These are phyloP conservation scores for Fusarium robinianum DNA, from an alignment of 2,329 filamentous ascomycete genomes.

Conservation along the genomic window DNA sequence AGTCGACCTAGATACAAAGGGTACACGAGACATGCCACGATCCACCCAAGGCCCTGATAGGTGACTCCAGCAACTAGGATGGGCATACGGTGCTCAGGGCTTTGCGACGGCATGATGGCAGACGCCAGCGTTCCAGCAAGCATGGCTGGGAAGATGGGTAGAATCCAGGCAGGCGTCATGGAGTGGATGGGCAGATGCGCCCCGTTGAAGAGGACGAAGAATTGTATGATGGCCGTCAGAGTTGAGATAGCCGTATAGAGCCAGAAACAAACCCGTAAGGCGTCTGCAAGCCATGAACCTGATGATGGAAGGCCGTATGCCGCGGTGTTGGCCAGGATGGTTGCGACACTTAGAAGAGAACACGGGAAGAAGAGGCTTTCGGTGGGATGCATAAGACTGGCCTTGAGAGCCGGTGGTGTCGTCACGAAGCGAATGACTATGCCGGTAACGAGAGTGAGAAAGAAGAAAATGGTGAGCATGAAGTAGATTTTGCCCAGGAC, in stretches of 20 bases:
- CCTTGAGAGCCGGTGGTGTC: slow-evolving; percentile 61
- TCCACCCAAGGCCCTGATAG: slow-evolving; percentile 37
- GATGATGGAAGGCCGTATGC: slow-evolving; percentile 60
- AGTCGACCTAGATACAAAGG: slow-evolving; percentile 34
- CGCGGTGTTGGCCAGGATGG: slow-evolving; percentile 66
- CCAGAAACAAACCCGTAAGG: slow-evolving; percentile 57
- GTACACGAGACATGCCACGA: slow-evolving; percentile 31
- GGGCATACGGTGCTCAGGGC: slow-evolving; percentile 30
- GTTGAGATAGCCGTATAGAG: slow-evolving; percentile 49
- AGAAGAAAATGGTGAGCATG: slow-evolving; percentile 55
- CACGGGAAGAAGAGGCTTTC: slow-evolving; percentile 69
- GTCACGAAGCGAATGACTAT: slow-evolving; percentile 61
- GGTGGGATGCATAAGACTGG: slow-evolving; percentile 47
- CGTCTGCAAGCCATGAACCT: slow-evolving; percentile 54
- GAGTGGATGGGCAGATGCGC: slow-evolving; percentile 34
- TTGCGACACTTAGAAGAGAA: slow-evolving; percentile 65
- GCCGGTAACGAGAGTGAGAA: slow-evolving; percentile 53
- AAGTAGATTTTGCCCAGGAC: slow-evolving; percentile 54
- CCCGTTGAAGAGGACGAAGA: slow-evolving; percentile 39
- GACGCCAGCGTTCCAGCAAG: slow-evolving; percentile 35
- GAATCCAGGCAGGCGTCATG: slow-evolving; percentile 38
- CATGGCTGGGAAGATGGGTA: slow-evolving; percentile 39
- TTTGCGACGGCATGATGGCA: slow-evolving; percentile 31
- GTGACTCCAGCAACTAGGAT: slow-evolving; percentile 36
- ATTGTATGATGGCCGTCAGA: slow-evolving; percentile 32